A percentile compares a stretch with the other conserved stretches of the same genome.
Conservation (phyloP, 352 stramenopile species). For the Phytopythium oedochilum region DNA sequence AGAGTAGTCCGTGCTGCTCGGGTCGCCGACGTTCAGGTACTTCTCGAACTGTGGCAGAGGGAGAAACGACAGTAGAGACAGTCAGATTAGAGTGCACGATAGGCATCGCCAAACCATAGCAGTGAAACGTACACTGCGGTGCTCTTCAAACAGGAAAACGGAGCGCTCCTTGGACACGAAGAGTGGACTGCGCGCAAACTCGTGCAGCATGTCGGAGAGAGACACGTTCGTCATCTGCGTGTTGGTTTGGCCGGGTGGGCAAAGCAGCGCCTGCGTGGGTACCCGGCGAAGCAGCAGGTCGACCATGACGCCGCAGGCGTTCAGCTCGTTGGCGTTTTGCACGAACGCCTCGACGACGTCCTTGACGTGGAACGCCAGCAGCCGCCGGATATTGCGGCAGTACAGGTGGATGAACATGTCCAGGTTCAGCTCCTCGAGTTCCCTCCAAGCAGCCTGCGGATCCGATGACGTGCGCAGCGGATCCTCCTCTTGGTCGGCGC, state of each 20-base stretch:
- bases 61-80: conserved; percentile 9
- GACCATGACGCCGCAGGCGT: conserved; percentile 72
- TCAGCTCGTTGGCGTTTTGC: conserved; percentile 76
- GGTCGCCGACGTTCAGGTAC: conserved; percentile 81
- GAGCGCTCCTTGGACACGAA: conserved; percentile 73
- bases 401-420: conserved; percentile 88
- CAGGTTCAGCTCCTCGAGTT: conserved; percentile 71
- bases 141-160: conserved; percentile 80
- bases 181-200: conserved; percentile 52
- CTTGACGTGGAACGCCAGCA: conserved; percentile 82
- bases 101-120: no score
- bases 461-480: conserved; percentile 69
- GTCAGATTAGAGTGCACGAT: no score
- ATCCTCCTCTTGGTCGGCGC: conserved; percentile 58
- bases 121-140: conserved; percentile 67
- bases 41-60: conserved; percentile 75
- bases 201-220: conserved; percentile 69
- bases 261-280: conserved; percentile 70
- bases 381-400: conserved; percentile 72
- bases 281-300: conserved; percentile 72
- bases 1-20: conserved; percentile 61
- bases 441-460: conserved; percentile 66
- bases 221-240: conserved; percentile 79
- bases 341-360: conserved; percentile 80
- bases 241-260: conserved; percentile 60